Percentiles rank a stretch among this genome's conserved stretches.
These are phyloP conservation scores for Cordyceps javanica DNA, from an alignment of 2,329 filamentous ascomycete species.

Conservation along the genomic window DNA sequence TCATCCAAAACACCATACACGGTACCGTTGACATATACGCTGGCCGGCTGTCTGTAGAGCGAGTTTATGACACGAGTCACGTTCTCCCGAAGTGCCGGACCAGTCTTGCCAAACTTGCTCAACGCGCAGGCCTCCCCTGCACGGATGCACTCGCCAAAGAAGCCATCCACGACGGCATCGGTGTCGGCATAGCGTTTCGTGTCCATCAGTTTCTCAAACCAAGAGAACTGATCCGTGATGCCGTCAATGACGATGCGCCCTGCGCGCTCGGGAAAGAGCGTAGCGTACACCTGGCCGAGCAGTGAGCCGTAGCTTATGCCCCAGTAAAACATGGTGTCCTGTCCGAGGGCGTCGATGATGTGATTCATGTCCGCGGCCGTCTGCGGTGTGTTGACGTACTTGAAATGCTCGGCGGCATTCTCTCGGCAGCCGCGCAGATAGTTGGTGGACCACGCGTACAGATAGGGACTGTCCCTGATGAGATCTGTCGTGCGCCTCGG, in stretches of 20 bases:
- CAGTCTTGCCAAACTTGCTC: not conserved
- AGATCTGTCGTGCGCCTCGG: slow-evolving; percentile 21
- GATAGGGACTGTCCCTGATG: slow-evolving; percentile 29
- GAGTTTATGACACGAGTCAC: not conserved
- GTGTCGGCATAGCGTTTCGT: not conserved
- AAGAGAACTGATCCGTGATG: slow-evolving; percentile 13
- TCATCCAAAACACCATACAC: slow-evolving; percentile 33
- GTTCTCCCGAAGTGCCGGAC: not conserved
- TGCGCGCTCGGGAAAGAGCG: slow-evolving; percentile 19
- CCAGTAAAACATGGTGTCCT: slow-evolving; percentile 31
- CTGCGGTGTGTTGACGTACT: slow-evolving; percentile 43
- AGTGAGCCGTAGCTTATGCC: slow-evolving; percentile 34
- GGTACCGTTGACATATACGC: slow-evolving; percentile 37
- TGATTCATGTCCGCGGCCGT: slow-evolving; percentile 46
- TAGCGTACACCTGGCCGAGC: slow-evolving; percentile 25
- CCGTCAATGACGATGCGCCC: slow-evolving; percentile 18
- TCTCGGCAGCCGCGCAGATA: slow-evolving; percentile 36
- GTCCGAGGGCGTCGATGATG: slow-evolving; percentile 36
- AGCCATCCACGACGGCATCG: not conserved
- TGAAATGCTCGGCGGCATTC: slow-evolving; percentile 37
- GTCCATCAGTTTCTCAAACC: not conserved
- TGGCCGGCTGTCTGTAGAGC: not conserved
- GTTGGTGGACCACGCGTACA: slow-evolving; percentile 36
- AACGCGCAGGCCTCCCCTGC: not conserved
- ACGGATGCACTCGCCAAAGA: slow-evolving; percentile 8